Base-by-base conservation (phyloP, 2,329 filamentous ascomycete genomes). In the Xylariaceae sp. region DNA sequence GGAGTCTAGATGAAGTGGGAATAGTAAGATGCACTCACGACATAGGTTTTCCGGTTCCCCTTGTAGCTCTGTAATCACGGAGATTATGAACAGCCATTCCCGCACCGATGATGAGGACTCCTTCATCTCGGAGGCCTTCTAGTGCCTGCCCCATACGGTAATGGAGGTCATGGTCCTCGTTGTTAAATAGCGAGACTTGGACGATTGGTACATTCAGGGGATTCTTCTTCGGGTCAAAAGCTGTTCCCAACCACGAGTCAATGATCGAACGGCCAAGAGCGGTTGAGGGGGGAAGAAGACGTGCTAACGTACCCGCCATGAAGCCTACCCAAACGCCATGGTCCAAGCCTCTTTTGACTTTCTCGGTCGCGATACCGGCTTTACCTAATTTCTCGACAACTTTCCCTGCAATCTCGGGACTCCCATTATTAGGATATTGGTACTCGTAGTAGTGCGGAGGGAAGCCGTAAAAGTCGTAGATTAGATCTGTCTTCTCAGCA, bases 401-500 rank as follows among this genome's bases (percentile, higher is more conserved):
- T 50, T 77, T 78, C 26, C 78, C 67, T 6, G 84, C 82, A 28
- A 88, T 65, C 49, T 80, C 76, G 21, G 75, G 76, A 36, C 81
- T 85, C n/a, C 85, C 85, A 14, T 75, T 77, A 62, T 86, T 80
- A 0, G 83, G 83, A 51, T 79, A 87, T 44, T 82, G 77, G 56
- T 82, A 78, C 58, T 82, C 75, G 69, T 87, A 87, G 67, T 84
- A 87, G 67, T 85, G 79, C 5, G 74, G 66, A 1, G 84, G 85
- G 68, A 87, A 87, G 1, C 84, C 84, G 65, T 84, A 83, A 72
- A 85, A 87, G 74, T 87, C 85, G 67, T 87, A 87, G 45, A 87
- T 84, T 61, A 87, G 64, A 55, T 81, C 78, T 16, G 79, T 80
- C 21, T 75, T 72, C 64, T 84, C 82, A 1, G 79, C 81, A 1